A percentile compares a stretch with the other conserved stretches of the same genome.
phyloP scores from a whole-genome alignment of 2,329 filamentous ascomycete species.

The Neopestalotiopsis clavispora region DNA sequence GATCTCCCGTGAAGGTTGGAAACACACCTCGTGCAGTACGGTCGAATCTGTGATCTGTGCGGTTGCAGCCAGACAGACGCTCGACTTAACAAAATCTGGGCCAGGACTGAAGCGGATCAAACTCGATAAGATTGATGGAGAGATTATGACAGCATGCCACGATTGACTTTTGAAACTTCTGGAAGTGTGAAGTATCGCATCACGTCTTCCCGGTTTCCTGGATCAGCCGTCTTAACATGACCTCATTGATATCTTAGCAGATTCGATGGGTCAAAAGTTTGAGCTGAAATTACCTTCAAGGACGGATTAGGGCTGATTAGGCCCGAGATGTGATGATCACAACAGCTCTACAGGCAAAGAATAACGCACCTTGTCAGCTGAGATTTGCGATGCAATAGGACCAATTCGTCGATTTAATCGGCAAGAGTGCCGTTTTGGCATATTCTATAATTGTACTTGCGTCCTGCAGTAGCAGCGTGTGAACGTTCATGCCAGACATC shows the following conservation, averaged over 20 bases:
- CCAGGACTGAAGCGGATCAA: not conserved
- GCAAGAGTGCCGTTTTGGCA: not conserved
- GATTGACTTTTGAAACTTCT: not conserved
- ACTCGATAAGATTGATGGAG: not conserved
- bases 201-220: not conserved
- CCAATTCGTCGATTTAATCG: not conserved
- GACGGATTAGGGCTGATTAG: not conserved
- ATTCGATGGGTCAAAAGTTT: not conserved
- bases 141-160: not conserved
- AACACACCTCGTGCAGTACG: not conserved
- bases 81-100: not conserved
- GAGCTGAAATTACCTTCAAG: not conserved
- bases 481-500: not conserved
- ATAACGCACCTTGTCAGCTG: not conserved
- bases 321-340: not conserved
- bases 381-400: not conserved
- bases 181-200: no score
- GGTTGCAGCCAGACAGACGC: not conserved
- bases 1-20: no score
- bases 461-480: not conserved
- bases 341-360: not conserved
- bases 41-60: not conserved
- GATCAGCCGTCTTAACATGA: not conserved
- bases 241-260: not conserved
- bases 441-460: not conserved